Base-by-base conservation (phyloP, 768 basidiomycete genomes). In the Kwoniella heveanensis region DNA sequence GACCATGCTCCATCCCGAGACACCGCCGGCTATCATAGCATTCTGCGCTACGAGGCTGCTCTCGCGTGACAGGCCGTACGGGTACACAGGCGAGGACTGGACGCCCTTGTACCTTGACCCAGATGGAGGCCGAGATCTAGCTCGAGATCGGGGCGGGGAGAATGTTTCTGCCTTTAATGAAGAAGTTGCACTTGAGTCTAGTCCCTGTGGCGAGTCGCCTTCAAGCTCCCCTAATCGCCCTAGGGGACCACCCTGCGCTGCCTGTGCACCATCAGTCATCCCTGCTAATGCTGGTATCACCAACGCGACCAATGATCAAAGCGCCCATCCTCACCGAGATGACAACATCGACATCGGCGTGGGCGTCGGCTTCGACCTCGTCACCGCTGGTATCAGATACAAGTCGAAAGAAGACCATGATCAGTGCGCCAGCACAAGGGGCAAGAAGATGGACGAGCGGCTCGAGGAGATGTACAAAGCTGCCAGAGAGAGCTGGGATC, bases 381-480 rank as follows among this genome's bases (percentile, higher is more conserved):
- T 29, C 1, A 65, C 55, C 10, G 67, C 68, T 17, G 73, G 73
- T 27, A 49, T 74, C 8, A 60, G 39, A 19, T 44, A 44, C 39
- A 17, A 44, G 10, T 17, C 19, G 9, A 9, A 17, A 17, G 39
- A 9, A 17, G 19, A 44, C 10, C 39, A 44, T 17, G 39, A 44
- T 44, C 39, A 44, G 15, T 9, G 39, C 15, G 13, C 32, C 32
- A 6, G 32, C 32, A n/a, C 32, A 32, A 32, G 7, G 32, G 70
- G 72, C 2, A 56, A 53, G 36, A 37, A 65, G 51, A 37, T 32
- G 39, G 72, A 74, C 57, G 39, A 64, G 60, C 56, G 51, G 54
- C 32, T 74, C 49, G 66, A 71, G 53, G 51, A 44, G 61, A 74
- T 74, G 73, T 74, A 74, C 47, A 53, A n/a, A 9, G 65, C 57